Conservation (phyloP, 2,329 filamentous ascomycete species). For the Venturia oleaginea region DNA sequence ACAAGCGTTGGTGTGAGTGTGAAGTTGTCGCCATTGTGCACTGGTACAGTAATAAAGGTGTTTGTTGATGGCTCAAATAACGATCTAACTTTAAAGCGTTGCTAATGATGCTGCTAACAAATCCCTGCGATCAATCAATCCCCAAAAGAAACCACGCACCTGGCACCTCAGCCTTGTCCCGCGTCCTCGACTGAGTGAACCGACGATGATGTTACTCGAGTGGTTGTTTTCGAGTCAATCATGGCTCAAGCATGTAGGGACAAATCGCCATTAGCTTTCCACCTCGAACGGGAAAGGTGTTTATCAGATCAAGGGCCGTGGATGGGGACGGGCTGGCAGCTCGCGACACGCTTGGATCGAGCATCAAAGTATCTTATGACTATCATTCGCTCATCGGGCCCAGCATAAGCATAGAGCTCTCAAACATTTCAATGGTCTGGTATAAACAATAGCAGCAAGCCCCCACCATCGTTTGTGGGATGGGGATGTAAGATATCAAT, state of each 20-base stretch:
- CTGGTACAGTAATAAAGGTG: background rate
- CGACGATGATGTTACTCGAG: too few species aligned
- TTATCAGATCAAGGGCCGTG: too few species aligned
- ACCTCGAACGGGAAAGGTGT: too few species aligned
- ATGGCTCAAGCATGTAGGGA: too few species aligned
- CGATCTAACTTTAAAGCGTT: slow-evolving; percentile 8
- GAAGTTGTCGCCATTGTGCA: background rate
- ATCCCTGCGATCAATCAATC: background rate
- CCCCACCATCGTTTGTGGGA: background rate
- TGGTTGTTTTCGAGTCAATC: too few species aligned
- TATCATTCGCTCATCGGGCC: too few species aligned
- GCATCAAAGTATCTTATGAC: too few species aligned
- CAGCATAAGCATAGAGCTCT: background rate
- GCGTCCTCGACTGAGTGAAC: background rate
- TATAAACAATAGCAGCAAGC: background rate
- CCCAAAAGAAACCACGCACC: background rate
- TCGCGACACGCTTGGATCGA: too few species aligned
- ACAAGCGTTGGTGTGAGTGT: background rate
- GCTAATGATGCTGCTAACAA: background rate
- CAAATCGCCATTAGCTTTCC: too few species aligned
- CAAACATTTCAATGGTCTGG: background rate
- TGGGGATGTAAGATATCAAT: too few species aligned
- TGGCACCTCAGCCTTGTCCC: background rate
- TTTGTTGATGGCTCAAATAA: background rate
- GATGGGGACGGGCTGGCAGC: too few species aligned